Conservation (phyloP, 2,329 filamentous ascomycete species). For the Penicillium paneum region DNA sequence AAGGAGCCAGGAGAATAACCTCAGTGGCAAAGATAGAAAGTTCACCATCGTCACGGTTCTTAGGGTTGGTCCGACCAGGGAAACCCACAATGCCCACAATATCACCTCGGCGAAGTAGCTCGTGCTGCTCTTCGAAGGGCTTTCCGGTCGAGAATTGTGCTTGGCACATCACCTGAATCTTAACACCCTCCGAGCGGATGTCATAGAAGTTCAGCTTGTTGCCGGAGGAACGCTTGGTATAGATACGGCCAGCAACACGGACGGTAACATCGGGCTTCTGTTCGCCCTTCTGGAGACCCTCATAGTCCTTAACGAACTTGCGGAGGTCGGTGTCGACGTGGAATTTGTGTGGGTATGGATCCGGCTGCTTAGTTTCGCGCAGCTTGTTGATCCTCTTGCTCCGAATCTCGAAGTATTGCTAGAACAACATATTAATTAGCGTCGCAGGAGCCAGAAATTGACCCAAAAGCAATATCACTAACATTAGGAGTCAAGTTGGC, state of each 20-base stretch:
- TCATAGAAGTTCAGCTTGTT: constrained; percentile 92
- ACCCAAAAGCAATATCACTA: constrained; percentile 28
- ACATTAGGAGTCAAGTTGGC: constrained; percentile 72
- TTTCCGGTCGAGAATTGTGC: constrained; percentile 70
- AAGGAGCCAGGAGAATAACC: constrained; percentile 81
- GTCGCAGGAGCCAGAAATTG: neutral
- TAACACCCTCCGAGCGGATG: constrained; percentile 68
- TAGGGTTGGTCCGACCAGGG: constrained; percentile 80
- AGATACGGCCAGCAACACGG: constrained; percentile 79
- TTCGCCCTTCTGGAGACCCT: constrained; percentile 80
- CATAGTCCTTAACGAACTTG: constrained; percentile 75
- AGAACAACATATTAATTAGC: constrained; percentile 13
- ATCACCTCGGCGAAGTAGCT: constrained; percentile 84
- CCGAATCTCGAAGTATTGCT: constrained; percentile 97
- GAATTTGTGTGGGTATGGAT: constrained; percentile 95
- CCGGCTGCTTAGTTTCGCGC: constrained; percentile 67
- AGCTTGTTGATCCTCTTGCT: constrained; percentile 77
- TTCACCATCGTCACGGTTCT: constrained; percentile 84
- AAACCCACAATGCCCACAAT: constrained; percentile 85
- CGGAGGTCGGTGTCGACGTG: constrained; percentile 76
- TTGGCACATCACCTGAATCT: constrained; percentile 91
- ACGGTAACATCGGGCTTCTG: constrained; percentile 71
- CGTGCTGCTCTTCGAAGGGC: constrained; percentile 82
- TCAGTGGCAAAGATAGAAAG: constrained; percentile 89
- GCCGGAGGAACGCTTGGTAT: constrained; percentile 78